Evolutionary conservation across 768 basidiomycete species (phyloP), one percentile per base, ranked within the genome.

Genomic region (Boletus insuetus): DNA sequence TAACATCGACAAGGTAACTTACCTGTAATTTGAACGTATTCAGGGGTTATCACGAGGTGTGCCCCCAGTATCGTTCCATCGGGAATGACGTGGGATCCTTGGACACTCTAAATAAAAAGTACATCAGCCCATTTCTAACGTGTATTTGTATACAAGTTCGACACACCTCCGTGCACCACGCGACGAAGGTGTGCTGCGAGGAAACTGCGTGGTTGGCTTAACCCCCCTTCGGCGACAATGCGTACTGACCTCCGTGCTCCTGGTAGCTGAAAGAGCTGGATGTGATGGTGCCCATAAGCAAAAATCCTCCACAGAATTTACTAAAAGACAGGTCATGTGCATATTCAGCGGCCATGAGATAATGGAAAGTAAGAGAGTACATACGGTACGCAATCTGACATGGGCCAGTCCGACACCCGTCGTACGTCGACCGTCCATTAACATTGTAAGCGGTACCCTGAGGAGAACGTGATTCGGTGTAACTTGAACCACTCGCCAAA

Each of bases 11-110:
- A 26, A 2, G 48, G 46, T 22, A 14, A 55, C 66, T 37, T 49
- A 75, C 86, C 91, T 38, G 83, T 84, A 51, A 90, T 72, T 63
- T 87, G 88, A 34, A 89, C 76, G 67, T 83, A 91, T 67, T 86
- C 84, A n/a, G 87, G 84, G 0, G 89, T 89, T 58, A 82, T 76
- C 6, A 89, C 77, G 66, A 89, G 82, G 65, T 86, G 87, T 17
- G 81, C 86, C 48, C 84, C 84, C 1, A 73, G 75, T 62, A 90
- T 82, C n/a, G 84, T 72, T 31, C 86, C 90, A 50, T 83, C 80
- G 12, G 88, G 90, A 58, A 92, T 88, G 60, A 87, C 66, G 46
- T 83, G 83, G 14, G 82, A 79, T 31, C 87, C 87, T 46, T 82
- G 78, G 37, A 80, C 82, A 59, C 73, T 67, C 84, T 86, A 53